Percentiles rank a stretch among this genome's conserved stretches.
These are phyloP conservation scores for Tricholoma bakamatsutake DNA, from an alignment of 768 basidiomycete genomes.

Conservation along the genomic window DNA sequence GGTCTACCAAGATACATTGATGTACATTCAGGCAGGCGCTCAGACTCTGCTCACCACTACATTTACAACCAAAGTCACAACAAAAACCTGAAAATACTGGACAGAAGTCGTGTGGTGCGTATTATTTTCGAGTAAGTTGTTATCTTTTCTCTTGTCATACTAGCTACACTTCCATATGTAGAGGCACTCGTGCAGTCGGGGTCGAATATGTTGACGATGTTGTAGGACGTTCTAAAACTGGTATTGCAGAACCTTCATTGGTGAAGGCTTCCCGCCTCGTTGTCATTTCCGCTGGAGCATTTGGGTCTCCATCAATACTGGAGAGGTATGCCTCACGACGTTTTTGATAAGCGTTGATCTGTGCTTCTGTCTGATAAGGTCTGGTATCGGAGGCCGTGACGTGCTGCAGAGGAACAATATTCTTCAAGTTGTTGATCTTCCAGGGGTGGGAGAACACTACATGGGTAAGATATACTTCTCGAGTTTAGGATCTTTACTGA, in stretches of 20 bases:
- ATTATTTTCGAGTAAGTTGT: constrained; percentile 42
- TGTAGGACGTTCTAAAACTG: constrained; percentile 15
- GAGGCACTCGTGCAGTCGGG: constrained; percentile 38
- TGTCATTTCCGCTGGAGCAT: constrained; percentile 47
- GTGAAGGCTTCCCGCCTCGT: constrained; percentile 39
- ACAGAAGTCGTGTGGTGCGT: constrained; percentile 38
- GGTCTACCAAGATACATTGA: constrained; percentile 44
- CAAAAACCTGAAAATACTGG: constrained; percentile 38
- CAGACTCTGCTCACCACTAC: constrained; percentile 48
- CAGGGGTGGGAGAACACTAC: constrained; percentile 75
- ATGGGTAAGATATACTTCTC: constrained; percentile 27
- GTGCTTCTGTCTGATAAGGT: constrained; percentile 22
- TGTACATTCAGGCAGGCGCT: constrained; percentile 45
- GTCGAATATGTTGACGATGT: constrained; percentile 44
- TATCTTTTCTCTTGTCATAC: background rate
- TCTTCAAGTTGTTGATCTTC: constrained; percentile 50
- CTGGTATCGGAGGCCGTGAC: constrained; percentile 57
- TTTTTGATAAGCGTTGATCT: background rate
- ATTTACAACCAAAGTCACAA: constrained; percentile 42
- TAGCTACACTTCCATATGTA: constrained; percentile 11
- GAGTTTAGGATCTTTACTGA: background rate
- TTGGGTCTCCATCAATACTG: constrained; percentile 51
- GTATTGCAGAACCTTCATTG: constrained; percentile 13
- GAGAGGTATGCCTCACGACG: constrained; percentile 29
- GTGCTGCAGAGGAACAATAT: constrained; percentile 46